Percentiles rank a stretch among this genome's conserved stretches.
phyloP scores from a whole-genome alignment of 164 flowering plant genomes.

The Pachysandra terminalis region DNA sequence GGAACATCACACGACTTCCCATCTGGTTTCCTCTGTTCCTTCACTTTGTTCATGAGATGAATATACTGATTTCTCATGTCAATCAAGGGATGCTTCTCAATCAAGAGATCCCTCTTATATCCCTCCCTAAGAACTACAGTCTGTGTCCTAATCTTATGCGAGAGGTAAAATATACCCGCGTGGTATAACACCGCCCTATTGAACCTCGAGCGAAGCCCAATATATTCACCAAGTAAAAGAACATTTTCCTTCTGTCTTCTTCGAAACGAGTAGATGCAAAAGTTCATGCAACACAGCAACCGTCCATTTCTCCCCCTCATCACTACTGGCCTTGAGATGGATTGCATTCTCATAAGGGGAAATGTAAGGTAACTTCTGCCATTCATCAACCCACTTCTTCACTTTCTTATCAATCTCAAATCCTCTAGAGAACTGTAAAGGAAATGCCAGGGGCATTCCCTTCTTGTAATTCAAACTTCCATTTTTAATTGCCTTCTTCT shows the following conservation, averaged over 20 bases:
- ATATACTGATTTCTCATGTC: conserved; percentile 59
- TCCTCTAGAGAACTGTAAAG: conserved; percentile 61
- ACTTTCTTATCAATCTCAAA: conserved; percentile 73
- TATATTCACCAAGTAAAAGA: conserved; percentile 53
- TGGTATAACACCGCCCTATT: conserved; percentile 67
- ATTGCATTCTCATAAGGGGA: conserved; percentile 81
- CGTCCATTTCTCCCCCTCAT: conserved; percentile 84
- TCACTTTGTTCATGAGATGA: conserved; percentile 62
- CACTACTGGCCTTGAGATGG: conserved; percentile 55
- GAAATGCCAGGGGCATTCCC: conserved; percentile 51
- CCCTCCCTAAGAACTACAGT: conserved; percentile 86
- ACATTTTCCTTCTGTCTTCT: conserved; percentile 70
- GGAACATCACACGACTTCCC: conserved; percentile 8
- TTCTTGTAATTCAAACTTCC: conserved; percentile 22
- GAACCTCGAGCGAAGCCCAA: conserved; percentile 70
- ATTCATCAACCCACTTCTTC: conserved; percentile 67
- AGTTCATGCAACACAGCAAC: conserved; percentile 83
- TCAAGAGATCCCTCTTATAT: conserved; percentile 61
- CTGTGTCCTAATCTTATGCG: conserved; percentile 65
- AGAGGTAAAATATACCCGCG: conserved; percentile 85
- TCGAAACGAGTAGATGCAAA: conserved; percentile 59
- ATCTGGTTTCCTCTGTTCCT: conserved; percentile 24
- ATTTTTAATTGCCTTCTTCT: conserved; percentile 39
- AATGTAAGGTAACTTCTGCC: too few relatives aligned
- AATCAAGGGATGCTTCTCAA: conserved; percentile 71